These are phyloP conservation scores for Colletotrichum kahawae DNA, from an alignment of 2,329 filamentous ascomycete genomes.

Conservation along the genomic window DNA sequence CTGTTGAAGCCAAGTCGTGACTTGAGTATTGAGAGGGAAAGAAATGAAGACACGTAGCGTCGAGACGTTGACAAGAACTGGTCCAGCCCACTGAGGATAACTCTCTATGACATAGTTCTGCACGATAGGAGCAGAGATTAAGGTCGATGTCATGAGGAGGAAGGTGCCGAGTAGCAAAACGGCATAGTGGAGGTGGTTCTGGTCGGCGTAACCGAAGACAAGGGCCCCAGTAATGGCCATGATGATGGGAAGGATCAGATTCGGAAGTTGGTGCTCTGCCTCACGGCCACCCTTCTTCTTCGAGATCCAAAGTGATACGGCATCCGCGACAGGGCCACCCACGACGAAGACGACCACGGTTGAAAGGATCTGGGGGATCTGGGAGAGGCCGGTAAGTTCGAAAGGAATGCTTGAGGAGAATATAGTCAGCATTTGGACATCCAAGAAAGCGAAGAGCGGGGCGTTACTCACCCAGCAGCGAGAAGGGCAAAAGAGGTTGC, in stretches of 20 bases:
- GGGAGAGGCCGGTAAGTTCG: conserved; percentile 29
- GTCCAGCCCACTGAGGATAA: conserved; percentile 26
- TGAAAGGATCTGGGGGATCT: conserved; percentile 26
- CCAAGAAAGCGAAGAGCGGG: not conserved
- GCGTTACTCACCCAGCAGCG: not conserved
- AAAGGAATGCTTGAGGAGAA: conserved; percentile 24
- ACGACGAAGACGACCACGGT: conserved; percentile 24
- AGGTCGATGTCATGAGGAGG: conserved; percentile 30
- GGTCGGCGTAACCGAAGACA: conserved; percentile 32
- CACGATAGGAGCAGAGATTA: conserved; percentile 28
- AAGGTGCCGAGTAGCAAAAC: conserved; percentile 28
- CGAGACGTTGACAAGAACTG: not conserved
- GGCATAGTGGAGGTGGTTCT: conserved; percentile 28
- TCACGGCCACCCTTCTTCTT: conserved; percentile 28
- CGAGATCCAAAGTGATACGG: conserved; percentile 30
- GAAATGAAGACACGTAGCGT: not conserved
- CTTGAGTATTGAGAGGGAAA: not conserved
- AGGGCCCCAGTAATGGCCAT: conserved; percentile 31
- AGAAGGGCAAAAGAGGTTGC: not conserved
- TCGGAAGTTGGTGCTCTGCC: conserved; percentile 35
- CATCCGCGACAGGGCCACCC: conserved; percentile 31
- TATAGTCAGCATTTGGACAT: not conserved
- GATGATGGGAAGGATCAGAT: conserved; percentile 31
- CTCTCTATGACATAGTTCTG: conserved; percentile 36
- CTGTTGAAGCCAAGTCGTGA: not conserved